Base-by-base conservation (phyloP, 2,329 filamentous ascomycete genomes). In the Trichoderma endophyticum region DNA sequence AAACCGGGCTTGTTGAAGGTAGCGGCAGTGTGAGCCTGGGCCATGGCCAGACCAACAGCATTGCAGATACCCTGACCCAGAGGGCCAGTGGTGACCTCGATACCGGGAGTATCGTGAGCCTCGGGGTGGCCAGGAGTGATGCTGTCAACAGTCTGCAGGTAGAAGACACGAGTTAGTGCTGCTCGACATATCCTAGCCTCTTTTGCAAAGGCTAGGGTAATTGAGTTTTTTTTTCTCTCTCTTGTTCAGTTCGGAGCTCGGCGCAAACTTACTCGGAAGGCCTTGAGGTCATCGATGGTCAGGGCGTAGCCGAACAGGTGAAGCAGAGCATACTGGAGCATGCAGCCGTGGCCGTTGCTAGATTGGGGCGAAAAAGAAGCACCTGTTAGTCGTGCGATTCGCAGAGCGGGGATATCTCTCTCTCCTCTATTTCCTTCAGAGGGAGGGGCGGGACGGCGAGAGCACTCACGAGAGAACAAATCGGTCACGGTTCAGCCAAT, bases 301-400 rank as follows among this genome's bases (percentile, higher is more conserved):
- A 99, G 79, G 75, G 86, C 89, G 83, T 97, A 99, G 83, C 96
- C 96, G 85, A 95, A 97, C 71, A 99, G 89, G 88, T 99, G 96
- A 80, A 99, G 92, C 78, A 99, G 90, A 80, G 95, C 93, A 91
- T 99, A 99, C 84, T 98, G 96, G 74, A 99, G 93, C 95, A 99
- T 97, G 90, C 96, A 99, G 79, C 92, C 96, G 86, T 99, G 96
- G 78, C 96, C 96, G 88, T 99, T 99, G 74, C 95, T 98, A 79
- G 66, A 64, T 67, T 18, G 63, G 67, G 67, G 28, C 60, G 4
- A 70, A 14, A 54, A 68, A 57, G 30, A 32, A 59, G 26, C 66
- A 43, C 54, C 24, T 59, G 64, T 68, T 28, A 68, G 65, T 43
- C 32, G 12, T n/a, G 21, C 32, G 51, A 32, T 28, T 59, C n/a